Conservation (phyloP, 1,284 basidiomycete genomes). For the Polyporus tsugae region DNA sequence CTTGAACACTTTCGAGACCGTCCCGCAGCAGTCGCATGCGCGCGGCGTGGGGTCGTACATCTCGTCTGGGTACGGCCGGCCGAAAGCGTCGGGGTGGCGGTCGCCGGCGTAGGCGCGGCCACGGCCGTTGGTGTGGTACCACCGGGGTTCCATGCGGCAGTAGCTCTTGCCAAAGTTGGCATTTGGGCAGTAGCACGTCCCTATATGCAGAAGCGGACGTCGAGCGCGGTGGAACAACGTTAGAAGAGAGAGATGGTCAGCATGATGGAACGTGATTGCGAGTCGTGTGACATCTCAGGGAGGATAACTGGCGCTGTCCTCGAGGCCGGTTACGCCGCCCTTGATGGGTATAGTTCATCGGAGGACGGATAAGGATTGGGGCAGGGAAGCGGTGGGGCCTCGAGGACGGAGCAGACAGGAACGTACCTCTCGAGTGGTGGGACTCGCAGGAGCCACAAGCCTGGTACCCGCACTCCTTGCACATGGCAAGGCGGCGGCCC, state of each 20-base stretch:
- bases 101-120: conserved; percentile 45
- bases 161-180: conserved; percentile 48
- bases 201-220: conserved; percentile 29
- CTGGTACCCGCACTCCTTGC: conserved; percentile 47
- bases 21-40: conserved; percentile 46
- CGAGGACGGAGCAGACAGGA: conserved; percentile 10
- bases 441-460: conserved; percentile 47
- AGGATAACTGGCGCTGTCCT: conserved; percentile 10
- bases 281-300: neutral
- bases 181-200: conserved; percentile 49
- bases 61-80: conserved; percentile 34
- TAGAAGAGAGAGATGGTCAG: neutral
- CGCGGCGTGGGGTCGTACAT: conserved; percentile 42
- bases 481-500: conserved; percentile 37
- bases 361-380: conserved; percentile 3
- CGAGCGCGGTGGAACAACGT: neutral
- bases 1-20: conserved; percentile 41
- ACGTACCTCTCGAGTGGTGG: conserved; percentile 41
- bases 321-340: conserved; percentile 19
- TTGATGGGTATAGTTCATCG: neutral
- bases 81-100: conserved; percentile 40
- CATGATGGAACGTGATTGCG: neutral
- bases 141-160: conserved; percentile 42
- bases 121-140: conserved; percentile 44
- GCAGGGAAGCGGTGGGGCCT: conserved; percentile 4